Conservation (phyloP, 2,329 filamentous ascomycete genomes). For the Cadophora gregata region DNA sequence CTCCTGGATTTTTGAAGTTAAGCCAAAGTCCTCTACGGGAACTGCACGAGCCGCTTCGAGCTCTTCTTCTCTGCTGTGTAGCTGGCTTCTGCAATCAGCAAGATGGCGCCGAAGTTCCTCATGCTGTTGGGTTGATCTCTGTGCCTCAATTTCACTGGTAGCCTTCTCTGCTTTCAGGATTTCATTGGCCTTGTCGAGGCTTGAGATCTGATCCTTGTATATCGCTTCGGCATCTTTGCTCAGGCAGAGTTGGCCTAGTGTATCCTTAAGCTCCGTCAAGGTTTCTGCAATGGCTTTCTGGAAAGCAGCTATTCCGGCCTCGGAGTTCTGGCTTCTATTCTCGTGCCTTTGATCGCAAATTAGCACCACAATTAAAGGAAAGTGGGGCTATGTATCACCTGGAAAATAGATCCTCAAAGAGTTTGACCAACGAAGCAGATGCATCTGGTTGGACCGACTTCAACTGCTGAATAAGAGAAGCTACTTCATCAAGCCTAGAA, state of each 20-base stretch:
- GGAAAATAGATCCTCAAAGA: conserved; percentile 37
- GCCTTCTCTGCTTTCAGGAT: conserved; percentile 27
- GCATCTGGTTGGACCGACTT: conserved; percentile 27
- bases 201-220: conserved; percentile 34
- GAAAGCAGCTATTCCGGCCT: conserved; percentile 18
- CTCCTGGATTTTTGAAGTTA: conserved; percentile 32
- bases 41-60: conserved; percentile 27
- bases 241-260: conserved; percentile 30
- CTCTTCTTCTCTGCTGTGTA: conserved; percentile 35
- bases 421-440: conserved; percentile 29
- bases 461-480: conserved; percentile 26
- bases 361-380: conserved; percentile 4
- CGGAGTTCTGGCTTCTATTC: conserved; percentile 22
- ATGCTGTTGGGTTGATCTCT: conserved; percentile 26
- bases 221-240: conserved; percentile 30
- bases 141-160: conserved; percentile 27
- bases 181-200: conserved; percentile 35
- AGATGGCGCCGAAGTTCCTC: conserved; percentile 33
- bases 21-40: conserved; percentile 33
- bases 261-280: conserved; percentile 34
- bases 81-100: conserved; percentile 26
- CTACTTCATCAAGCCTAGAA: conserved; percentile 35
- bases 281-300: conserved; percentile 30
- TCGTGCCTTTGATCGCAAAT: conserved; percentile 30
- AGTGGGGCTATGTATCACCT: conserved; percentile 29